Evolutionary conservation across 768 basidiomycete genomes (phyloP).

Genomic region (Candolleomyces eurysporus): DNA sequence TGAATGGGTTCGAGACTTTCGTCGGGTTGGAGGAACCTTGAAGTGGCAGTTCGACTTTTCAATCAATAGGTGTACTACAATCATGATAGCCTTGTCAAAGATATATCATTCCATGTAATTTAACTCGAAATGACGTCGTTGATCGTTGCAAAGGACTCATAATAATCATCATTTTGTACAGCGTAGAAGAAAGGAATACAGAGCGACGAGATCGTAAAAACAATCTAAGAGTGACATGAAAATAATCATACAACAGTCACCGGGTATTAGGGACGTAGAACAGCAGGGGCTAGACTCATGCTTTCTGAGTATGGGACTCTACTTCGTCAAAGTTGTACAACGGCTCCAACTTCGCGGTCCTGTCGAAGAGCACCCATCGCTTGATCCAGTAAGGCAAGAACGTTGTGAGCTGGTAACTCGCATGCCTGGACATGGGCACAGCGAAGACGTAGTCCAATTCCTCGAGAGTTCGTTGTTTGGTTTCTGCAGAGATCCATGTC

Average conservation of each 20-base stretch:
- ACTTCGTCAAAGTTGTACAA: slow-evolving; percentile 55
- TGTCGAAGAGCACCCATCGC: slow-evolving; percentile 42
- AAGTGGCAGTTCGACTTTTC: background rate
- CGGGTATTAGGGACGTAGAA: too few species aligned
- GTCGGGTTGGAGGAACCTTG: slow-evolving; percentile 49
- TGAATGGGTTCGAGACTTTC: slow-evolving; percentile 37
- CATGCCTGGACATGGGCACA: slow-evolving; percentile 46
- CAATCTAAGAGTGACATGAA: too few species aligned
- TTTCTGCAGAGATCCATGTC: slow-evolving; percentile 25
- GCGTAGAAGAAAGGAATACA: too few species aligned
- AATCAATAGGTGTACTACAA: too few species aligned
- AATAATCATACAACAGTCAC: too few species aligned
- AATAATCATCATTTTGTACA: too few species aligned
- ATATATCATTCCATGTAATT: too few species aligned
- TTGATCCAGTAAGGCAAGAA: slow-evolving; percentile 53
- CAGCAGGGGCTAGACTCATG: too few species aligned
- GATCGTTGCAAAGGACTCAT: too few species aligned
- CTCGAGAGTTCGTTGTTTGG: slow-evolving; percentile 52
- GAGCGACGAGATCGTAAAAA: too few species aligned
- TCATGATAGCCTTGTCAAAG: too few species aligned
- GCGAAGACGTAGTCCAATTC: slow-evolving; percentile 52
- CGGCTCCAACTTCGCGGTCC: slow-evolving; percentile 35
- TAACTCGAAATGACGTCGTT: too few species aligned
- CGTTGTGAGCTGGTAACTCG: slow-evolving; percentile 39
- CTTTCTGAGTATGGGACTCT: slow-evolving; percentile 21